These are phyloP conservation scores for Globisporangium okanoganense DNA, from an alignment of 352 stramenopile species.

Conservation along the genomic window DNA sequence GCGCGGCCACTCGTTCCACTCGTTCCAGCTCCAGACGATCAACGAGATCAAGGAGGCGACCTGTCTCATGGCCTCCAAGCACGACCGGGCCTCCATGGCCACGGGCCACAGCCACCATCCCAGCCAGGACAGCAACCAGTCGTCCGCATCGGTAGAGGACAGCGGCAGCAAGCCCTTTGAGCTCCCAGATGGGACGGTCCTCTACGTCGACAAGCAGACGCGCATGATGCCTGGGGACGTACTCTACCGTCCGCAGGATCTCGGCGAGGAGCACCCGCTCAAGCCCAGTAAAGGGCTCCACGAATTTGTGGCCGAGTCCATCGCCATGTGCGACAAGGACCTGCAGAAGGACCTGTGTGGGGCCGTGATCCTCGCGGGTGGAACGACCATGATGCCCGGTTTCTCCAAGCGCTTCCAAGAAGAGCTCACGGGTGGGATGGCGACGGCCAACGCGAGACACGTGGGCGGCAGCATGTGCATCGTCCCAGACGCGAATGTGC, in stretches of 20 bases:
- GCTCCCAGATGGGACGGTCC: conserved; percentile 79
- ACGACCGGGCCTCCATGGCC: conserved; percentile 20
- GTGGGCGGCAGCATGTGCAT: conserved; percentile 32
- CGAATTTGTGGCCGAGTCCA: conserved; percentile 76
- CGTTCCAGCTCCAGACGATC: conserved; percentile 69
- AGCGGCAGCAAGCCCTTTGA: conserved; percentile 67
- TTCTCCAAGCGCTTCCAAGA: conserved; percentile 81
- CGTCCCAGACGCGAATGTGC: conserved; percentile 73
- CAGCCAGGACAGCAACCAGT: conserved; percentile 2
- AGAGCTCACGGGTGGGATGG: too few relatives aligned
- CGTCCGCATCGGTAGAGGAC: conserved; percentile 8
- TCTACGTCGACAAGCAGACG: conserved; percentile 80
- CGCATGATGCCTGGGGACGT: conserved; percentile 67
- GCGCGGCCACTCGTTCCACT: conserved; percentile 62
- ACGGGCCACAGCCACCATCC: conserved; percentile 7
- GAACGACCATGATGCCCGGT: conserved; percentile 80
- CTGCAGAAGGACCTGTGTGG: conserved; percentile 73
- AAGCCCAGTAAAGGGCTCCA: conserved; percentile 68
- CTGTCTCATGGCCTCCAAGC: conserved; percentile 31
- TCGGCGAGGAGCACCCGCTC: conserved; percentile 91
- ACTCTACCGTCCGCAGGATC: conserved; percentile 82
- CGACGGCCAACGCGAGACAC: conserved; percentile 18
- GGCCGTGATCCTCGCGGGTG: conserved; percentile 77
- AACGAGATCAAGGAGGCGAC: conserved; percentile 84
- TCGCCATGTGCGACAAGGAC: conserved; percentile 86